Percentiles rank a stretch among this genome's conserved stretches.
phyloP scores from a whole-genome alignment of 1,139 yeast genomes.

The Yamadazyma triangularis region DNA sequence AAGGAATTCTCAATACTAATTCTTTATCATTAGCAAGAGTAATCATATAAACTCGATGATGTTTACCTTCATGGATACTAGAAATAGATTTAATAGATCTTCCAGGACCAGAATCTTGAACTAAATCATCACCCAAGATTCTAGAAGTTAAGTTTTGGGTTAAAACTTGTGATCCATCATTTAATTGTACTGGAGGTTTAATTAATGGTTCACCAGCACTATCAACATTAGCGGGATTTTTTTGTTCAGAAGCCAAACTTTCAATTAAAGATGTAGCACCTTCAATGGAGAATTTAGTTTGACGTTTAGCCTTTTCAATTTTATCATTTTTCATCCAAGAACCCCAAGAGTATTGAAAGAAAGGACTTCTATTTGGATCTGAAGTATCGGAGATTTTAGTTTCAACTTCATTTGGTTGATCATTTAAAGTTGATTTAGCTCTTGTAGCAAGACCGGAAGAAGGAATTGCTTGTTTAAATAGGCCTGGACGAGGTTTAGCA shows the following conservation, averaged over 20 bases:
- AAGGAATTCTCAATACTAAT: conserved; percentile 80
- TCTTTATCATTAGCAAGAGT: conserved; percentile 57
- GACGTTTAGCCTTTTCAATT: conserved; percentile 66
- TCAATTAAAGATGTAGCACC: conserved; percentile 57
- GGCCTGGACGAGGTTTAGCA: no score
- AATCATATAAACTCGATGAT: conserved; percentile 77
- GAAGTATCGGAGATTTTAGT: conserved; percentile 56
- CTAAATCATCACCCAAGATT: conserved; percentile 7
- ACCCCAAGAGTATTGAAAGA: conserved; percentile 92
- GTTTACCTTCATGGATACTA: conserved; percentile 90
- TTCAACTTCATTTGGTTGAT: conserved; percentile 30
- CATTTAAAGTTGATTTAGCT: neutral
- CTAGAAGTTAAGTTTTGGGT: conserved; percentile 33
- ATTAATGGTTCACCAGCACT: conserved; percentile 19
- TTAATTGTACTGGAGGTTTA: conserved; percentile 32
- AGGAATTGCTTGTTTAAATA: no score
- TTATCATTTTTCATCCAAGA: conserved; percentile 84
- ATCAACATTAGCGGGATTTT: conserved; percentile 18
- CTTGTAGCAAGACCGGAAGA: no score
- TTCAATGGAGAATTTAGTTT: conserved; percentile 77
- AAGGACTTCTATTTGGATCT: conserved; percentile 68
- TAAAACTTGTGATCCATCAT: conserved; percentile 41
- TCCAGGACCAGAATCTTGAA: no score
- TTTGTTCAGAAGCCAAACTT: conserved; percentile 23
- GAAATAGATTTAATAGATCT: conserved; percentile 66